Percentiles rank a stretch among this genome's conserved stretches.
Evolutionary conservation across 257 asterid genomes (phyloP).

Genomic region (Mentha longifolia): DNA sequence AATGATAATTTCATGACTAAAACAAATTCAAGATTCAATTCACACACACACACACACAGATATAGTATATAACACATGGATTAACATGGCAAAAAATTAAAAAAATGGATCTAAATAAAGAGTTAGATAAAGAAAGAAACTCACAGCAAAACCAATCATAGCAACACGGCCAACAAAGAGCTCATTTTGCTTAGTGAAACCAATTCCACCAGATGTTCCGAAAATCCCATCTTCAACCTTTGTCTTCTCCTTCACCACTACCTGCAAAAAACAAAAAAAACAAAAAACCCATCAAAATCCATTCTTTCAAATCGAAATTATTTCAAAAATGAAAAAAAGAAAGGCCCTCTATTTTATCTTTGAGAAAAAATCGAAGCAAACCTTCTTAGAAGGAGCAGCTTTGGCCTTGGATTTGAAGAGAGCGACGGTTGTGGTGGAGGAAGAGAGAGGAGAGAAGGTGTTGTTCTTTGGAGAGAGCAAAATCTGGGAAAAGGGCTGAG

Average conservation of each 20-base stretch:
- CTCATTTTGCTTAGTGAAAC: conserved; percentile 87
- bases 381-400: conserved; percentile 76
- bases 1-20: too few species aligned
- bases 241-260: conserved; percentile 50
- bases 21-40: too few species aligned
- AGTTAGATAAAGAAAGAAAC: conserved; percentile 18
- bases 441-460: conserved; percentile 33
- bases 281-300: neutral
- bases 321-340: neutral
- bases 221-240: conserved; percentile 90
- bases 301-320: neutral
- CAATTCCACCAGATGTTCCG: conserved; percentile 94
- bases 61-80: too few species aligned
- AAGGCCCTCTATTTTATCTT: too few species aligned
- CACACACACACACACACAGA: neutral
- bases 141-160: conserved; percentile 93
- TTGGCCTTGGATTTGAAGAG: conserved; percentile 78
- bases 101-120: neutral
- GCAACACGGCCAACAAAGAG: conserved; percentile 96
- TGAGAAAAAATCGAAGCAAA: neutral
- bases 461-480: conserved; percentile 46
- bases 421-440: conserved; percentile 49
- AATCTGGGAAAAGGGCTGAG: conserved; percentile 53
- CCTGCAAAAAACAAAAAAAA: conserved; percentile 24
- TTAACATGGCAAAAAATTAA: too few species aligned